These are phyloP conservation scores for Psophocarpus tetragonolobus DNA, from an alignment of 306 rosid species.

Conservation along the genomic window DNA sequence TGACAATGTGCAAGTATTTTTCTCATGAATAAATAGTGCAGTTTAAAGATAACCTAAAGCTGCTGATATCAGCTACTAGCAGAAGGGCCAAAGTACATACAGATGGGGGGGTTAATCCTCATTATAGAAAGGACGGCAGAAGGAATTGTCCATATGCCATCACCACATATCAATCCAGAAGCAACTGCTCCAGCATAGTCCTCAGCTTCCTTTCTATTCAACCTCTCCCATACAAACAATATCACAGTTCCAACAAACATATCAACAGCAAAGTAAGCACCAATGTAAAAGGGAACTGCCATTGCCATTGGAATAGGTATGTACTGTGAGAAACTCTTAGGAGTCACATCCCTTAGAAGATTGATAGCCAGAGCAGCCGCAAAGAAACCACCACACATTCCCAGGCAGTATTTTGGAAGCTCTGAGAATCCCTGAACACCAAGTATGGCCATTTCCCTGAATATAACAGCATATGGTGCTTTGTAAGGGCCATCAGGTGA, in stretches of 20 bases:
- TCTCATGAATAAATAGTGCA: neutral
- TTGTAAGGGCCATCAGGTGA: slow-evolving; percentile 89
- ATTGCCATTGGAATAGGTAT: slow-evolving; percentile 97
- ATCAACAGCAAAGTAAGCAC: slow-evolving; percentile 90
- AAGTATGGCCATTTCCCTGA: slow-evolving; percentile 92
- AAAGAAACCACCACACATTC: slow-evolving; percentile 73
- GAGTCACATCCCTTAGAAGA: slow-evolving; percentile 68
- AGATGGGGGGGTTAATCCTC: slow-evolving; percentile 83
- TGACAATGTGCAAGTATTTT: too few species aligned
- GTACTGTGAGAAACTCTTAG: slow-evolving; percentile 67
- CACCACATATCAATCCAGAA: slow-evolving; percentile 93
- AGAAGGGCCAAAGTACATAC: slow-evolving; percentile 94
- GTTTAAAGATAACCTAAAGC: neutral
- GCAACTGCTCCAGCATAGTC: slow-evolving; percentile 93
- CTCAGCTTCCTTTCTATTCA: slow-evolving; percentile 75
- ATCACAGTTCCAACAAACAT: slow-evolving; percentile 91
- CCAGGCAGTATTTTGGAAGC: slow-evolving; percentile 84
- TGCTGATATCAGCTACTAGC: slow-evolving; percentile 44
- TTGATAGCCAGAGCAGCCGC: slow-evolving; percentile 71
- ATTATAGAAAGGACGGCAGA: slow-evolving; percentile 84
- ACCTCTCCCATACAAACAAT: slow-evolving; percentile 75
- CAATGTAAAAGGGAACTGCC: slow-evolving; percentile 90
- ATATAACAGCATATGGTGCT: slow-evolving; percentile 88
- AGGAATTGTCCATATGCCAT: slow-evolving; percentile 97
- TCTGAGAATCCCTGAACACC: slow-evolving; percentile 90